Evolutionary conservation across 306 rosid genomes (phyloP), one percentile per base, ranked within the genome.

Genomic region (Pterocarpus santalinus): DNA sequence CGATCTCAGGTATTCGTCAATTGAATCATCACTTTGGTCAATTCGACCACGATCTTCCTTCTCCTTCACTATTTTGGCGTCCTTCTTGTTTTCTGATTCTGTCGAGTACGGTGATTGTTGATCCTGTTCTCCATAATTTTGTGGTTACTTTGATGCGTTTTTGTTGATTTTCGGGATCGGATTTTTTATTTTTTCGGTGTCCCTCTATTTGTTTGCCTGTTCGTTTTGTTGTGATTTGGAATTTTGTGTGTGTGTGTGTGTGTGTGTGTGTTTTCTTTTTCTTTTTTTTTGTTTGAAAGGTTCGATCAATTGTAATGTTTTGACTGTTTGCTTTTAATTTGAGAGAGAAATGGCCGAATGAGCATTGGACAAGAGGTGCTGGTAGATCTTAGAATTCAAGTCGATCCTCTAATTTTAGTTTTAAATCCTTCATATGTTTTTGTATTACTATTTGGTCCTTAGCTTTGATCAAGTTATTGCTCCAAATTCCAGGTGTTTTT

Each of bases 1-100:
- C 83, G 89, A 86, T 92, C 90, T 86, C 97, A 80, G 97, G 94
- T 90, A 86, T 55, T 44, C 87, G 88, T 82, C 75, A 74, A 65
- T 87, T 80, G 5, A 53, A 70, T 76, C 44, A 58, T 77, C 77
- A 44, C 66, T 60, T 72, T 60, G 66, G 16, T 86, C 75, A 69
- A 83, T 53, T 53, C 7, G 8, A 53, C 58, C 28, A 3, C 8
- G 22, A 53, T 5, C 39, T 34, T 5, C 43, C 60, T 32, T 53
- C 47, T 58, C 30, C 55, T 73, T 63, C 52, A 43, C 4, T 34
- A n/a, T 62, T 53, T 14, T 70, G 3, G 0, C 7, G 56, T 69
- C 51, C 55, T 57, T 77, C 69, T 80, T 70, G 46, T 44, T 77
- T 53, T 74, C 17, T 51, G 41, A 65, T 77, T 61, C 64, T 69